These are phyloP conservation scores for Blastocystis sp. DNA, from an alignment of 352 stramenopile genomes.

Conservation along the genomic window DNA sequence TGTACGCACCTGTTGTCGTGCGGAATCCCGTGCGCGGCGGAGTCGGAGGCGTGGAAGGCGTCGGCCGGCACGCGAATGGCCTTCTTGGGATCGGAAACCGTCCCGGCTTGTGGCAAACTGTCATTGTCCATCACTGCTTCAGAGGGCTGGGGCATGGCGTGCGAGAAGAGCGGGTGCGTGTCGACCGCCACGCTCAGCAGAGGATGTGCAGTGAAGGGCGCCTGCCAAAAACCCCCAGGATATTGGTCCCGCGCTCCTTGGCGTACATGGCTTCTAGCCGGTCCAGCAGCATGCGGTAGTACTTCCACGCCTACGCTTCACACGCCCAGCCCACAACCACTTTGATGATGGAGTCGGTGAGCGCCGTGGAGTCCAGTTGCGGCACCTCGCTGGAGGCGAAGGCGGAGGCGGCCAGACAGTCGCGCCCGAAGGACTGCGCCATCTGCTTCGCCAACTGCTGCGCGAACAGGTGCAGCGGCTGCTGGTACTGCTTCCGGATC, in stretches of 20 bases:
- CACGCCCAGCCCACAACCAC: neutral
- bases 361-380: neutral
- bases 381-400: neutral
- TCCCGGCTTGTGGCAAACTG: neutral
- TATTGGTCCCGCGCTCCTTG: slow-evolving; percentile 36
- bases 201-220: slow-evolving; percentile 19
- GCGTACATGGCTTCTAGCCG: slow-evolving; percentile 36
- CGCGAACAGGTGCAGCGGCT: neutral
- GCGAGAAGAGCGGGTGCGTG: neutral
- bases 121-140: neutral
- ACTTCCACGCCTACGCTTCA: slow-evolving; percentile 37
- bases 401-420: slow-evolving; percentile 4
- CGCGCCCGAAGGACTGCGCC: slow-evolving; percentile 23
- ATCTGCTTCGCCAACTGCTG: neutral
- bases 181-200: neutral
- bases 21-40: no score
- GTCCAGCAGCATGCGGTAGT: slow-evolving; percentile 56
- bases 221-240: neutral
- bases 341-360: neutral
- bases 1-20: no score
- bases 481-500: slow-evolving; percentile 4
- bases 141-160: neutral
- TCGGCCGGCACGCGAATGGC: no score
- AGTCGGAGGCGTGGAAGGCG: no score
- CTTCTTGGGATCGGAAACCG: no score